Evolutionary conservation across 805 yeast genomes (phyloP), one percentile per base, ranked within the genome.

Genomic region (Ogataea nonfermentans): DNA sequence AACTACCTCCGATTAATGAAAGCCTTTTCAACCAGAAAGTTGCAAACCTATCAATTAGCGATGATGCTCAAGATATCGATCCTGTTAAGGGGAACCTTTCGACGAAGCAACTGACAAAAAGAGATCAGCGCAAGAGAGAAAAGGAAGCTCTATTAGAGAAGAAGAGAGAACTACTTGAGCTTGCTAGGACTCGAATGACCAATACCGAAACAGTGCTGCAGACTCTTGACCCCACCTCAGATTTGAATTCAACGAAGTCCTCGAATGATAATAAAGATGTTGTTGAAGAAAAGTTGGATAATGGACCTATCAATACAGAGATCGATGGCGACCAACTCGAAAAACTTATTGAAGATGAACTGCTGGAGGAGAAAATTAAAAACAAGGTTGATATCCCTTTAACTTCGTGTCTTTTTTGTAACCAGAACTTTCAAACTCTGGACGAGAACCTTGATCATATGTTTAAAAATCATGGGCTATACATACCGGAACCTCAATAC

Each of bases 391-490:
- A 73, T 2, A 71, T 77, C 19, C 72, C 78, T 4, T 56, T 67
- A 4, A 69, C 71, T 3, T 61, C 73, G 3, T 77, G 82, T 61
- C 57, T 77, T 23, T 76, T 77, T 49, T 75, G 80, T 41, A 57
- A 65, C 26, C 55, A 62, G 33, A 41, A 46, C 11, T 71, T 70
- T 37, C 56, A 49, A 9, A 56, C 62, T 17, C 48, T 71, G 12
- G 78, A 74, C 5, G 71, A 61, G 20, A 68, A 68, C 39, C 53
- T 84, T 22, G 71, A 69, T 20, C 96, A 93, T 61, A 84, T 93
- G 95, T 79, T 76, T 55, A 72, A 71, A 43, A 67, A 62, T 25
- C 96, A 85, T 61, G 98, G 98, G 2, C 70, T 93, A 29, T 93
- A 83, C 46, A 73, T 93, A 6, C 99, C 99, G 1, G 97, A 93